phyloP scores from a whole-genome alignment of 352 stramenopile genomes.

The Phytophthora sansomeana region DNA sequence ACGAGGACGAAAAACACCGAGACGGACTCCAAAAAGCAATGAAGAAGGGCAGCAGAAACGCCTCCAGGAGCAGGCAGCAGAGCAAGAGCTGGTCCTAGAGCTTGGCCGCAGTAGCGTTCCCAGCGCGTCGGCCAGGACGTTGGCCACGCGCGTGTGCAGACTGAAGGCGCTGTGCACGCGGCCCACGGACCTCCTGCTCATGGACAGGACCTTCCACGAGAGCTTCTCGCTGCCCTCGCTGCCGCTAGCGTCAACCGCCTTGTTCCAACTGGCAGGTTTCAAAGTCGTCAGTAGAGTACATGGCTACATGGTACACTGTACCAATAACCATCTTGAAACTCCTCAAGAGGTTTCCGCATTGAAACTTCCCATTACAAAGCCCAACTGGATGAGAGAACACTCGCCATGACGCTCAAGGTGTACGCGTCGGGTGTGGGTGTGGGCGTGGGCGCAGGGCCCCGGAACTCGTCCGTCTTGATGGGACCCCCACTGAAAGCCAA shows the following conservation, averaged over 20 bases:
- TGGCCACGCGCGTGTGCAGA: constrained; percentile 21
- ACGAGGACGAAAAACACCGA: constrained; percentile 38
- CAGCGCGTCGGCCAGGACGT: too few relatives aligned
- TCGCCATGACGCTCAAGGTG: constrained; percentile 12
- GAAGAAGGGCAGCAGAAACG: constrained; percentile 66
- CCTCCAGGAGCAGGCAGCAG: constrained; percentile 50
- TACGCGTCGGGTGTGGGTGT: not conserved
- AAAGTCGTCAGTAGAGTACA: too few relatives aligned
- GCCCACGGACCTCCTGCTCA: constrained; percentile 9
- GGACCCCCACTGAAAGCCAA: too few relatives aligned
- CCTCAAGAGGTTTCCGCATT: too few relatives aligned
- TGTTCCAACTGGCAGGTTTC: too few relatives aligned
- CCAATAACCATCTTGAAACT: too few relatives aligned
- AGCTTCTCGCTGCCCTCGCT: constrained; percentile 19
- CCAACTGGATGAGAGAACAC: too few relatives aligned
- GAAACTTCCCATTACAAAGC: too few relatives aligned
- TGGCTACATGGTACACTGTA: too few relatives aligned
- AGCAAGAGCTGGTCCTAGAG: constrained; percentile 68
- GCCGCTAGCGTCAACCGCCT: too few relatives aligned
- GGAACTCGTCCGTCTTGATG: not conserved
- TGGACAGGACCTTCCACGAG: constrained; percentile 11
- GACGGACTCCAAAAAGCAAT: constrained; percentile 47
- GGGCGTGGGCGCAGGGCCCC: not conserved
- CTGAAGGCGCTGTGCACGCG: constrained; percentile 23
- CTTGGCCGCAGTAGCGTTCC: too few relatives aligned